phyloP scores from a whole-genome alignment of 257 asterid species.

The Coffea eugenioides region DNA sequence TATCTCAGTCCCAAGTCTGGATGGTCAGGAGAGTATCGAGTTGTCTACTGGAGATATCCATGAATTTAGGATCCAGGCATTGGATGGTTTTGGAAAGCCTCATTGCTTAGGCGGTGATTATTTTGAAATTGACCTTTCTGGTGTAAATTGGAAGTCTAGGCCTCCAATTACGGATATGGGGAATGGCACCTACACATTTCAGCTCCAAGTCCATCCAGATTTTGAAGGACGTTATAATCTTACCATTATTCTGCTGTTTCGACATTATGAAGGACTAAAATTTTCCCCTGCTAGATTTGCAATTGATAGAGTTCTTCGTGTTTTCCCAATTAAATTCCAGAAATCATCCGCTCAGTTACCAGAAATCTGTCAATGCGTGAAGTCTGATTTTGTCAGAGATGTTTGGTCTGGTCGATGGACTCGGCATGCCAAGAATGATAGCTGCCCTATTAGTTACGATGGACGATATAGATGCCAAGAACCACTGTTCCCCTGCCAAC shows the following conservation, averaged over 20 bases:
- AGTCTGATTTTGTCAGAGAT: constrained; percentile 48
- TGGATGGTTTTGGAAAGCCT: constrained; percentile 63
- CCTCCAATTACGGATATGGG: constrained; percentile 74
- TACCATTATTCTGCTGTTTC: constrained; percentile 63
- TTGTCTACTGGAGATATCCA: constrained; percentile 64
- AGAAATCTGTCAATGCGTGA: constrained; percentile 49
- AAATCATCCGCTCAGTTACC: constrained; percentile 38
- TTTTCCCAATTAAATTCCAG: constrained; percentile 45
- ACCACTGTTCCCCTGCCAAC: constrained; percentile 53
- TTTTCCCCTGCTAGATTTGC: constrained; percentile 62
- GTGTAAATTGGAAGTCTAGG: constrained; percentile 82
- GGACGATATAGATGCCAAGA: constrained; percentile 82
- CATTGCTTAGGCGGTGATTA: constrained; percentile 91
- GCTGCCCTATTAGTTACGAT: constrained; percentile 55
- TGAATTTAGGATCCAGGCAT: constrained; percentile 67
- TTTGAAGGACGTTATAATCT: constrained; percentile 76
- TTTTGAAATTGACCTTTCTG: constrained; percentile 76
- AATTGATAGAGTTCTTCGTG: constrained; percentile 57
- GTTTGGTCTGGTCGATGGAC: constrained; percentile 97
- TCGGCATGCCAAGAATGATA: constrained; percentile 64
- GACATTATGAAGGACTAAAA: constrained; percentile 63
- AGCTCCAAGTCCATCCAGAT: constrained; percentile 80
- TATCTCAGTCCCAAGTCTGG: constrained; percentile 47
- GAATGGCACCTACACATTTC: constrained; percentile 65
- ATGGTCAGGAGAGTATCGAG: constrained; percentile 35